These are phyloP conservation scores for Cyclocybe cylindracea DNA, from an alignment of 768 basidiomycete species.

Conservation along the genomic window DNA sequence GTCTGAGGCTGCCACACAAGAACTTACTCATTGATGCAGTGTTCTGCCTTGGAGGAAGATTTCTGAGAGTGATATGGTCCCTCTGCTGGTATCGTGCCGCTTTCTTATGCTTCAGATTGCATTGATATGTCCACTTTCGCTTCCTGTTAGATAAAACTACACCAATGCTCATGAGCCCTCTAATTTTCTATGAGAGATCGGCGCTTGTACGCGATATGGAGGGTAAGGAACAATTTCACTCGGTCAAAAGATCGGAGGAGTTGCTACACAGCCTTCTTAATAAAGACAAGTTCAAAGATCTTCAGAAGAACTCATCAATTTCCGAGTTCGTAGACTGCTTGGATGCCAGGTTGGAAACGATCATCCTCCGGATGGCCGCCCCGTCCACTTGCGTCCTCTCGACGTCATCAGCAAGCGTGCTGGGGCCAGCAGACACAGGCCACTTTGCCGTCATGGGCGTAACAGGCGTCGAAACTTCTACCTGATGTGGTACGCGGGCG, in stretches of 20 bases:
- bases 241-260: too few relatives aligned
- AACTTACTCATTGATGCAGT: not conserved
- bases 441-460: conserved; percentile 19
- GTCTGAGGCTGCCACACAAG: not conserved
- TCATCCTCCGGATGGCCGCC: conserved; percentile 33
- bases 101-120: not conserved
- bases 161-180: too few relatives aligned
- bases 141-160: too few relatives aligned
- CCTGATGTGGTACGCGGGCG: conserved; percentile 3
- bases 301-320: conserved; percentile 14
- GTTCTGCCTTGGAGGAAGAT: conserved; percentile 30
- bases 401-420: not conserved
- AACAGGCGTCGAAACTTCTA: conserved; percentile 4
- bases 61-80: conserved; percentile 8
- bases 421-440: conserved; percentile 14
- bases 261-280: not conserved
- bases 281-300: not conserved
- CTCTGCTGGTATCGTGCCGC: not conserved
- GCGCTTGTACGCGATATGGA: too few relatives aligned
- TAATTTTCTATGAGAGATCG: too few relatives aligned
- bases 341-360: conserved; percentile 33
- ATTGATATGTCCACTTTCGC: not conserved
- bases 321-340: conserved; percentile 10
- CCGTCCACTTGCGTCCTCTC: conserved; percentile 24
- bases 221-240: too few relatives aligned